Base-by-base conservation (phyloP, 2,329 filamentous ascomycete species). In the Cladosporium austrohemisphaericum region DNA sequence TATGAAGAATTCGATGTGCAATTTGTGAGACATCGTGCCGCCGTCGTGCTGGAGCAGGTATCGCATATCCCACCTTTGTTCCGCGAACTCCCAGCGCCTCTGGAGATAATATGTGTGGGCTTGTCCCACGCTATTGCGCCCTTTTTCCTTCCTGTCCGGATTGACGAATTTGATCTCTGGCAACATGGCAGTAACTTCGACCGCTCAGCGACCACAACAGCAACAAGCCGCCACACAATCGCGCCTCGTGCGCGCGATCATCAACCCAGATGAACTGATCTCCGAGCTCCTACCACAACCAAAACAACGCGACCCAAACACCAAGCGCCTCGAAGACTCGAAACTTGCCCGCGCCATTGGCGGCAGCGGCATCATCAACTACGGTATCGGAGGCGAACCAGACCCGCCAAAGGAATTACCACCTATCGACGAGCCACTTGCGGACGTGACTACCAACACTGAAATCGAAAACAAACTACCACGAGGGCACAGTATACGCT, bases 401-500 rank as follows among this genome's bases (percentile, higher is more conserved):
- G 41, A 52, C 11, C 23, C 28, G 11, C 23, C 44, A 16, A 25
- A 26, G n/a, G 45, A 43, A 29, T 45, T 52, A 5, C 53, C 54
- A 4, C 16, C 44, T 4, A 50, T 50, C 18, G 46, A 52, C 18
- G 41, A 44, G 6, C 54, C 56, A 2, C 49, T 59, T 36, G 51
- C 55, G 16, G 29, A 54, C 20, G 33, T 54, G 13, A 14, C 29
- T 13, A 45, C 57, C 20, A 43, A 51, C 7, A 16, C 32, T 6
- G 37, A 52, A 7, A 46, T 58, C 3, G 44, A 48, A 18, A 22
- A 41, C 31, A 57, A 56, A 16, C 57, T 60, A 3, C 58, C 58
- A 3, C 40, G 50, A 22, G 57, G 57, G 4, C 57, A 58, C 31
- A 29, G 28, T 10, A 31, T 60, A 5, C 55, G 58, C 9, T 55